These are phyloP conservation scores for Tricholoma terreum DNA, from an alignment of 768 basidiomycete genomes.

Conservation along the genomic window DNA sequence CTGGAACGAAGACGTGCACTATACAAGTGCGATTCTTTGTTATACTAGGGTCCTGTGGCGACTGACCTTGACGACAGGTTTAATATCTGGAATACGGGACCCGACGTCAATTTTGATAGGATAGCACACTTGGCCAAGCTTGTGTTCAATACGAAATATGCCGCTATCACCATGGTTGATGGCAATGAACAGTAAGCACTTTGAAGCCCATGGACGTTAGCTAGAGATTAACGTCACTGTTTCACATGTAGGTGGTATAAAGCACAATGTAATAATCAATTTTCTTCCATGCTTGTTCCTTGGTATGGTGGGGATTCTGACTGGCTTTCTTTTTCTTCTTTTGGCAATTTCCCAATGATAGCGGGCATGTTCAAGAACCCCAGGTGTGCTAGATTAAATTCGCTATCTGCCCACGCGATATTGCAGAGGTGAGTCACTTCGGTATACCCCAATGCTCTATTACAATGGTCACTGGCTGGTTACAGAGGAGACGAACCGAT, in stretches of 20 bases:
- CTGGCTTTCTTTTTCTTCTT: constrained; percentile 2
- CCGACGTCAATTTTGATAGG: constrained; percentile 89
- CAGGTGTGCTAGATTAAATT: constrained; percentile 51
- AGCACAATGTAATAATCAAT: constrained; percentile 63
- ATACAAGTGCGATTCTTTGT: constrained; percentile 60
- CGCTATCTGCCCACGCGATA: constrained; percentile 84
- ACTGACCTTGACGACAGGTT: constrained; percentile 48
- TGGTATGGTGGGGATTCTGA: constrained; percentile 1
- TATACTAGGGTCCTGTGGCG: neutral
- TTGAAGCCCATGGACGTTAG: neutral
- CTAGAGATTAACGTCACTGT: neutral
- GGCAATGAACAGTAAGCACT: constrained; percentile 73
- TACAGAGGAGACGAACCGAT: constrained; percentile 81
- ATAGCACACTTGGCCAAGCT: constrained; percentile 91
- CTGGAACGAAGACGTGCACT: constrained; percentile 77
- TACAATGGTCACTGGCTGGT: neutral
- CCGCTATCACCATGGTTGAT: constrained; percentile 81
- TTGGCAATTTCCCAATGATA: constrained; percentile 15
- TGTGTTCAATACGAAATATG: constrained; percentile 88
- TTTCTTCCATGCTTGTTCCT: constrained; percentile 1
- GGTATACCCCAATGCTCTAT: neutral
- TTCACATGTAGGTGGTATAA: constrained; percentile 71
- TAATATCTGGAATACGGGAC: constrained; percentile 84
- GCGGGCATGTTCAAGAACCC: constrained; percentile 41
- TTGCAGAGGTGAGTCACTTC: constrained; percentile 59